phyloP scores from a whole-genome alignment of 805 yeast genomes.

The Scheffersomyces coipomensis region DNA sequence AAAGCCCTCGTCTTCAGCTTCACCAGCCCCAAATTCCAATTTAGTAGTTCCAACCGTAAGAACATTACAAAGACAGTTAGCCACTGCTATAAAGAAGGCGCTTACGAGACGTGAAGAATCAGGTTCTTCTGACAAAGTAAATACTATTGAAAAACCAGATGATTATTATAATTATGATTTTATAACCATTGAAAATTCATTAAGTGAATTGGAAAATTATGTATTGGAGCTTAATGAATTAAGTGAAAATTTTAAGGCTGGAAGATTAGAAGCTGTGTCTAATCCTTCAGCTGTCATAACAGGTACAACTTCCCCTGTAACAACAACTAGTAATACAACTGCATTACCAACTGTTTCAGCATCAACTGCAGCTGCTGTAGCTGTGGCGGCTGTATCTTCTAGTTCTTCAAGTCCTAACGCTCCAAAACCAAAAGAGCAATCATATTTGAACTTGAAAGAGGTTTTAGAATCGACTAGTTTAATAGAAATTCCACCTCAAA shows the following conservation, averaged over 20 bases:
- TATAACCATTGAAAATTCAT: slow-evolving; percentile 15
- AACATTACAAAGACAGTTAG: slow-evolving; percentile 34
- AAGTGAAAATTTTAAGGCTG: slow-evolving; percentile 25
- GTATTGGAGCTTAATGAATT: slow-evolving; percentile 25
- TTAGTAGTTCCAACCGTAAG: slow-evolving; percentile 32
- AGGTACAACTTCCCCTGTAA: too few relatives aligned
- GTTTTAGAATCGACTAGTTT: too few relatives aligned
- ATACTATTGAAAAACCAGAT: slow-evolving; percentile 1
- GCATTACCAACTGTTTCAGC: too few relatives aligned
- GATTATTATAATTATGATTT: slow-evolving; percentile 9
- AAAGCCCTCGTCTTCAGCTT: neutral
- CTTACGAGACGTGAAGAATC: slow-evolving; percentile 5
- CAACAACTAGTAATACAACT: too few relatives aligned
- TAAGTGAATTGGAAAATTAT: slow-evolving; percentile 27
- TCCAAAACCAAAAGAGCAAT: too few relatives aligned
- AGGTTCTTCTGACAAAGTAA: too few relatives aligned
- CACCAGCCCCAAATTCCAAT: slow-evolving; percentile 1
- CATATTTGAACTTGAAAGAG: too few relatives aligned
- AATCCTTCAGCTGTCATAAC: too few relatives aligned
- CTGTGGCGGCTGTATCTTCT: too few relatives aligned
- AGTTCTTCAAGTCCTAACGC: too few relatives aligned
- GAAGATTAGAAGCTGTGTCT: neutral
- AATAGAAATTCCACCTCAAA: too few relatives aligned
- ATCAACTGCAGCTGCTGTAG: too few relatives aligned
- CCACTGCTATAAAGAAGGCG: slow-evolving; percentile 31